These are phyloP conservation scores for Teratosphaeria nubilosa DNA, from an alignment of 2,329 filamentous ascomycete genomes.

Conservation along the genomic window DNA sequence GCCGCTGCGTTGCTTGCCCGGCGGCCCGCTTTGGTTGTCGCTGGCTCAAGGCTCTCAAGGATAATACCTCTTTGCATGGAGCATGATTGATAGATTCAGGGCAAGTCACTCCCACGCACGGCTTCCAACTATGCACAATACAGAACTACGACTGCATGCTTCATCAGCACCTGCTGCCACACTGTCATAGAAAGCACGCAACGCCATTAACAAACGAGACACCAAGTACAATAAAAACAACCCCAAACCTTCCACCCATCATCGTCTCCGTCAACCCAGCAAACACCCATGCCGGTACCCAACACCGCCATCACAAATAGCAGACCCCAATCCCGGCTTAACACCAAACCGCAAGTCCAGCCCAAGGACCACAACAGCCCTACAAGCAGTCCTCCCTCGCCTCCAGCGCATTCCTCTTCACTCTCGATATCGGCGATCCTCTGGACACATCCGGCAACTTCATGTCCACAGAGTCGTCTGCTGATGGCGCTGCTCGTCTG, in stretches of 20 bases:
- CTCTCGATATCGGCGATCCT: background rate
- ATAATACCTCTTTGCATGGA: too few relatives aligned
- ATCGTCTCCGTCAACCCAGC: background rate
- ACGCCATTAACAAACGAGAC: background rate
- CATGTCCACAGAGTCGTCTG: background rate
- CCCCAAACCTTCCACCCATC: too few relatives aligned
- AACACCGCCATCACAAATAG: background rate
- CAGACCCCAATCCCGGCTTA: background rate
- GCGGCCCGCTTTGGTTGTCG: too few relatives aligned
- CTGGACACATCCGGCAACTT: background rate
- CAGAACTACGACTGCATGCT: background rate
- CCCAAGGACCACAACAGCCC: background rate
- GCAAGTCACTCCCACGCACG: too few relatives aligned
- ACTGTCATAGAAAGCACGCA: background rate
- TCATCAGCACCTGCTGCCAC: background rate
- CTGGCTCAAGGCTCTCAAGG: too few relatives aligned
- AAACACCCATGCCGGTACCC: background rate
- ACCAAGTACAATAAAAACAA: too few relatives aligned
- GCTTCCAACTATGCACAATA: background rate
- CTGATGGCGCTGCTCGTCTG: background rate
- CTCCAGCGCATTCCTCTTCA: background rate
- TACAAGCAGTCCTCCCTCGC: background rate
- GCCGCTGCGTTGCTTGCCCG: too few relatives aligned
- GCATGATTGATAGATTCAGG: too few relatives aligned
- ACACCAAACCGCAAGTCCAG: background rate